Evolutionary conservation across 768 basidiomycete genomes (phyloP).

Genomic region (Tulasnella calospora): DNA sequence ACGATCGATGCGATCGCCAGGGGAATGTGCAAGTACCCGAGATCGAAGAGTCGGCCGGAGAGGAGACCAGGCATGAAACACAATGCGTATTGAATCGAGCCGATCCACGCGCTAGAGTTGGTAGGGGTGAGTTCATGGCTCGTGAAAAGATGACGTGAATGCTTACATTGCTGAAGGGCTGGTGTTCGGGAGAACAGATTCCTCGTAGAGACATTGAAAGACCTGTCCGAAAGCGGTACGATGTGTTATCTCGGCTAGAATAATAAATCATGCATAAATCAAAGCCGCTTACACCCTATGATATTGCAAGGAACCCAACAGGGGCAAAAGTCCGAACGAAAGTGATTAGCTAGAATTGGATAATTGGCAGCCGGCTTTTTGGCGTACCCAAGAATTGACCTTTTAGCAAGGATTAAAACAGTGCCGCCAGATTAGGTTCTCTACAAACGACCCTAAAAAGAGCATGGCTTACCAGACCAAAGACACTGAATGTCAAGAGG

Average conservation of each 20-base stretch:
- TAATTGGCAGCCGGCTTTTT: background rate
- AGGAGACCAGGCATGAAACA: conserved; percentile 42
- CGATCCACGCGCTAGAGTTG: conserved; percentile 20
- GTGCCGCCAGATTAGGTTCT: background rate
- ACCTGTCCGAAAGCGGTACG: background rate
- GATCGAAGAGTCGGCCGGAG: conserved; percentile 65
- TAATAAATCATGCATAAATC: background rate
- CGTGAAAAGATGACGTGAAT: background rate
- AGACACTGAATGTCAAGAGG: background rate
- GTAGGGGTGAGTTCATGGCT: background rate
- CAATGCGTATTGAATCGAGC: conserved; percentile 30
- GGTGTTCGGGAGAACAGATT: background rate
- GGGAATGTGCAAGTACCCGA: conserved; percentile 58
- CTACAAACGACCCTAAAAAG: background rate
- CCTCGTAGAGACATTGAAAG: conserved; percentile 21
- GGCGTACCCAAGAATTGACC: background rate
- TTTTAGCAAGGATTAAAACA: background rate
- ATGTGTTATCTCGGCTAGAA: background rate
- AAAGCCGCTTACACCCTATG: background rate
- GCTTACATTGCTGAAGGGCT: conserved; percentile 18
- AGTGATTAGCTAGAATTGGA: background rate
- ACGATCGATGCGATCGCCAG: conserved; percentile 46
- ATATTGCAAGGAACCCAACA: background rate
- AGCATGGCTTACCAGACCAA: background rate
- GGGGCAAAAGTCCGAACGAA: background rate